These are phyloP conservation scores for Xylariaceae sp. DNA, from an alignment of 2,329 filamentous ascomycete species.

Conservation along the genomic window DNA sequence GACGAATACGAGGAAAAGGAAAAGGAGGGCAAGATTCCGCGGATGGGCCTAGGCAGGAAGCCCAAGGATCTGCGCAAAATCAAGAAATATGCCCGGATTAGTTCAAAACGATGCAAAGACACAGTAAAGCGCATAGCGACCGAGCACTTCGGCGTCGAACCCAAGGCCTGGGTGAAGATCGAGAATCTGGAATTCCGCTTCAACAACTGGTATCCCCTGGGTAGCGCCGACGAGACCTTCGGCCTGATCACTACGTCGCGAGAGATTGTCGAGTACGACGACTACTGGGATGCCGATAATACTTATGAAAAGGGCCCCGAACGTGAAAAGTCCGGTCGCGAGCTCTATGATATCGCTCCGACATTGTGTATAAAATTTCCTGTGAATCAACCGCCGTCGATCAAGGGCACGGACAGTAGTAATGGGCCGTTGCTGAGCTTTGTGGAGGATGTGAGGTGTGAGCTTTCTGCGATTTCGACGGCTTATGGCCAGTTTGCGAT, in stretches of 20 bases:
- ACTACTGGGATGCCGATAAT: not conserved
- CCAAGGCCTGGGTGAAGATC: constrained; percentile 10
- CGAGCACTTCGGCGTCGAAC: constrained; percentile 9
- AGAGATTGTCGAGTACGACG: constrained; percentile 13
- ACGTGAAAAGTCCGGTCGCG: constrained; percentile 4
- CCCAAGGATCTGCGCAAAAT: constrained; percentile 8
- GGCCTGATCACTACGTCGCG: constrained; percentile 9
- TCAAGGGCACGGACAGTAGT: constrained; percentile 11
- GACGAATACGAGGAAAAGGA: not conserved
- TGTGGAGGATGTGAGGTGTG: constrained; percentile 9
- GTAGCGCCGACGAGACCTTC: constrained; percentile 14
- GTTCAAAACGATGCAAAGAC: constrained; percentile 10
- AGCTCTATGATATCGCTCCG: constrained; percentile 15
- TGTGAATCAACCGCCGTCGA: constrained; percentile 9
- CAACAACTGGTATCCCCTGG: constrained; percentile 15
- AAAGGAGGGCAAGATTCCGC: not conserved
- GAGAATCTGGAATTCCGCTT: constrained; percentile 12
- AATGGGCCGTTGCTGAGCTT: constrained; percentile 9
- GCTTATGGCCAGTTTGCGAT: constrained; percentile 12
- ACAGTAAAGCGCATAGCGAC: constrained; percentile 7
- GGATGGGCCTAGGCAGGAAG: not conserved
- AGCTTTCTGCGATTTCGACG: constrained; percentile 1
- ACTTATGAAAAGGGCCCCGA: not conserved
- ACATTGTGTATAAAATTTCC: constrained; percentile 12
- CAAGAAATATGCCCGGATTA: constrained; percentile 10